Base-by-base conservation (phyloP, 179 eudicot genomes). In the Drosera spatulata region DNA sequence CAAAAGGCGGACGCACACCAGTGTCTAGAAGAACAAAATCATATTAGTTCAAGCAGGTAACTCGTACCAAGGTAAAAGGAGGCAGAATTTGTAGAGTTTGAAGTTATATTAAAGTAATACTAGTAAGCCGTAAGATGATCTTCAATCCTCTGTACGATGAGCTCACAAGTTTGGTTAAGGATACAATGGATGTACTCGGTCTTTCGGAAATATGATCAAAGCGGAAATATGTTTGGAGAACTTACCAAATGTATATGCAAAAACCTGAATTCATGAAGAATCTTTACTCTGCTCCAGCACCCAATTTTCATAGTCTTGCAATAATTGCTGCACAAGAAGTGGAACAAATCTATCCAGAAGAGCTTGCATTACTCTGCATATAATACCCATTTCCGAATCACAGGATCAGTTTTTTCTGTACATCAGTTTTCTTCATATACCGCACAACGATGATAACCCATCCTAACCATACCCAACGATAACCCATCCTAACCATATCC, bases 261-360 rank as follows among this genome's bases (percentile, higher is more conserved):
- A 57, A 67, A 38, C 52, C 60, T 65, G 55, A 59, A 62, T 38
- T 66, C 64, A 69, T 38, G 74, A 61, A 59, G 76, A 70, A 50
- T 1, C 4, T 43, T 15, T 55, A 37, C 45, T 5, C 66, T 74
- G 82, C 60, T 74, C 68, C 43, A 54, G 69, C 59, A 88, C 81
- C 97, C 96, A 91, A 50, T 55, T 56, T 41, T 76, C 80, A 64
- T 91, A 91, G 72, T 88, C 85, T 63, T 69, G 76, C 48, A 82
- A 61, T 61, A 91, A 47, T 62, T 85, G 91, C 63, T 76, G 79
- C 52, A 84, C 49, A 39, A 87, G 87, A 71, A 85, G 71, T 2
- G 96, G 97, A 40, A 88, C 91, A 46, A 83, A 76, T 63, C 90
- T 78, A 69, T 91, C 97, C 64, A 91, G 58, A 41, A 91, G 78